Evolutionary conservation across 768 basidiomycete species (phyloP), one percentile per base, ranked within the genome.

Genomic region (Trametes cubensis): DNA sequence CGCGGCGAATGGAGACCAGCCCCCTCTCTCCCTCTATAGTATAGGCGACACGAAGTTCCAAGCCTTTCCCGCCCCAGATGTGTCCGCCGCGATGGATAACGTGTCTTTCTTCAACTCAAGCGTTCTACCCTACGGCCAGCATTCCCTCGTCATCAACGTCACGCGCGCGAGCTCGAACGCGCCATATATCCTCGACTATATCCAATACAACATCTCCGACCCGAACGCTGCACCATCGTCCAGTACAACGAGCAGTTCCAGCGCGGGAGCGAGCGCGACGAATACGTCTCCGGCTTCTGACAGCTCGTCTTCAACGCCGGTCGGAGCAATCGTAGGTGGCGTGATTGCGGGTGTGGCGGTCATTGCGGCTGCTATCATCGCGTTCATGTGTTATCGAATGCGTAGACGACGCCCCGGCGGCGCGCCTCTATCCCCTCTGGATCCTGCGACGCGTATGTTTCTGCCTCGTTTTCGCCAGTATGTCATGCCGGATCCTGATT

Each of bases 321-420:
- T 49, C 4, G 68, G 68, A 11, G 49, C 68, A 3, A 66, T 69
- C 17, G 66, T 60, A 0, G 68, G 66, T 2, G 66, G 66, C 4
- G 68, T 65, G 8, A 47, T 69, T 13, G 68, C 64, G 15, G 68
- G 66, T 1, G 46, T 64, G 0, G 64, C 45, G 6, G 48, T 58
- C 15, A 18, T 65, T 14, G 44, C 53, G 2, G 51, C 49, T 11
- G 48, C 60, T 2, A 14, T 65, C 25, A 51, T 64, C 23, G 30
- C 58, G 20, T 46, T 60, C 50, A 11, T 60, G 10, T 60, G 47
- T 30, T 60, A n/a, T 38, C 44, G 58, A 3, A 46, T 45, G 26
- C 55, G 45, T 13, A 38, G 21, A 17, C 39, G 51, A 38, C 38
- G 50, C 14, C 42, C 18, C 6, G 34, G 18, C 13, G 17, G 10